These are phyloP conservation scores for Ormosia semicastrata DNA, from an alignment of 306 rosid species.

Conservation along the genomic window DNA sequence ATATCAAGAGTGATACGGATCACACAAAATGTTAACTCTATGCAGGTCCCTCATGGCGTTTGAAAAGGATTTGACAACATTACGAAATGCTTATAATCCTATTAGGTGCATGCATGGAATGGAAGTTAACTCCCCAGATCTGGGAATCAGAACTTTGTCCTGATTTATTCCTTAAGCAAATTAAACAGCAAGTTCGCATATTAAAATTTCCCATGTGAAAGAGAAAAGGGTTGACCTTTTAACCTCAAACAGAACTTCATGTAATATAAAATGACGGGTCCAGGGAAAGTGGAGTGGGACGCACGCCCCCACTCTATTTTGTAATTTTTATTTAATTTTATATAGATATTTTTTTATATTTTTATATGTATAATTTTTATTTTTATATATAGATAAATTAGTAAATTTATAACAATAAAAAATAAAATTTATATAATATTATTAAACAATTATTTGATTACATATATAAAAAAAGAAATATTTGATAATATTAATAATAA, in stretches of 20 bases:
- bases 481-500: too few species aligned
- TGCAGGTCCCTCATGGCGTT: neutral
- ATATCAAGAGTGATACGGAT: neutral
- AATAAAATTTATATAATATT: too few species aligned
- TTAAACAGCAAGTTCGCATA: neutral
- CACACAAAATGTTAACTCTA: neutral
- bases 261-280: neutral
- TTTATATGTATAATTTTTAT: too few species aligned
- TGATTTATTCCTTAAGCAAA: neutral
- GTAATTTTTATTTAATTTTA: too few species aligned
- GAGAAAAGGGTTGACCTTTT: neutral
- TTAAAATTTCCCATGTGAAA: neutral
- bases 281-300: too few species aligned
- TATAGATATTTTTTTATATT: too few species aligned
- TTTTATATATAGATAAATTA: too few species aligned
- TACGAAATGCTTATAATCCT: conserved; percentile 17
- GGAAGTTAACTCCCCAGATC: neutral
- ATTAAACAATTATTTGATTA: too few species aligned
- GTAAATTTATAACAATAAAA: too few species aligned
- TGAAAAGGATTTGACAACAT: conserved; percentile 22
- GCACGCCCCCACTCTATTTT: too few species aligned
- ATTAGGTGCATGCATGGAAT: conserved; percentile 4
- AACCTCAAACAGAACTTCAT: neutral
- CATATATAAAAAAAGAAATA: too few species aligned
- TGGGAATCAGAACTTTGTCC: neutral